Base-by-base conservation (phyloP, 148 eudicot genomes). In the Heliamphora exappendiculata region DNA sequence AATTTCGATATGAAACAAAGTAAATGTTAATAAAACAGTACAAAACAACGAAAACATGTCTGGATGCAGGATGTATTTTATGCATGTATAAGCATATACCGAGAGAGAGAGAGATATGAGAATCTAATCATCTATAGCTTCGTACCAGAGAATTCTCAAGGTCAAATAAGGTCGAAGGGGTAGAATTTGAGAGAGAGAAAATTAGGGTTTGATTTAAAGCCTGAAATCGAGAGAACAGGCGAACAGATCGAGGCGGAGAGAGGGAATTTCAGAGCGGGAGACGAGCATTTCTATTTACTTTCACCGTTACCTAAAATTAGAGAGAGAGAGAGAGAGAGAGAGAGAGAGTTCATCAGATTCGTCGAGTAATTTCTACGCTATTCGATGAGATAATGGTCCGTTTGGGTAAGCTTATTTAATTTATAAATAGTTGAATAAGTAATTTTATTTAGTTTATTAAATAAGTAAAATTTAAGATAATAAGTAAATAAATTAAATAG, bases 301-400 rank as follows among this genome's bases (percentile, higher is more conserved):
- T 54, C 24, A 4, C 39, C 51, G 10, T 47, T 19, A 4, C 36
- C 24, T 28, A 14, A 4, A 11, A 29, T 44, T 31, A 3, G 2
- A 0, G 1, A 71, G 16, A 9, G 9, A 31, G 49, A 55, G 51
- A 57, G 39, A 74, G 53, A 73, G 76, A 55, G 73, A 17, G 74
- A 31, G 73, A n/a, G 44, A 7, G 51, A 49, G 3, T 34, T 74
- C 17, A 41, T 58, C 53, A 39, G 54, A 74, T 59, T 74, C 67
- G 76, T 59, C 66, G 67, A 74, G 68, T 58, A 41, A 42, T 59
- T 74, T 59, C 54, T 42, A 74, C 76, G 76, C 76, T 57, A 39
- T 14, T 34, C 64, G 22, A n/a, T n/a, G n/a, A n/a, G n/a, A n/a
- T n/a, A n/a, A n/a, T n/a, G n/a, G n/a, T n/a, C n/a, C n/a, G n/a